phyloP scores from a whole-genome alignment of 345 rosid species.

The Populus euphratica region DNA sequence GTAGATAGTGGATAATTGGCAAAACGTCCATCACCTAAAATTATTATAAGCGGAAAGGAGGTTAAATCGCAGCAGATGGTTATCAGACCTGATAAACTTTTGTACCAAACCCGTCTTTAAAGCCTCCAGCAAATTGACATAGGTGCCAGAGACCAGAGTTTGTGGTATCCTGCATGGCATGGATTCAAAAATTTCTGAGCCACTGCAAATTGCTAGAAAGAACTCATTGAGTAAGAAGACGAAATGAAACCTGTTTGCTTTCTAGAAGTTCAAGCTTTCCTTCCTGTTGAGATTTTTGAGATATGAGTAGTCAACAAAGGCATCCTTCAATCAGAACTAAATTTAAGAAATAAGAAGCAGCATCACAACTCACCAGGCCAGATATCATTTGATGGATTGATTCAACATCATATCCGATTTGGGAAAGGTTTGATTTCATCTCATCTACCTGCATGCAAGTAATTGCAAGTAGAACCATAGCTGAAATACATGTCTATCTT shows the following conservation, averaged over 20 bases:
- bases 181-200: neutral
- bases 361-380: slow-evolving; percentile 61
- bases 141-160: slow-evolving; percentile 74
- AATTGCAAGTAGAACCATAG: slow-evolving; percentile 17
- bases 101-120: slow-evolving; percentile 43
- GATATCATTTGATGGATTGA: slow-evolving; percentile 63
- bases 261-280: slow-evolving; percentile 73
- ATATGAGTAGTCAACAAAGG: slow-evolving; percentile 18
- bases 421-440: slow-evolving; percentile 67
- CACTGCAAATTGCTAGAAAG: neutral
- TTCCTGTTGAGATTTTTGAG: slow-evolving; percentile 51
- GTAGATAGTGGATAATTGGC: neutral
- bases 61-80: neutral
- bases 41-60: neutral
- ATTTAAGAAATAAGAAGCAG: slow-evolving; percentile 3
- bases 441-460: slow-evolving; percentile 55
- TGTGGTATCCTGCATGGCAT: slow-evolving; percentile 52
- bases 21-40: neutral
- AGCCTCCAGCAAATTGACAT: slow-evolving; percentile 60
- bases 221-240: neutral
- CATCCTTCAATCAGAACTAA: neutral
- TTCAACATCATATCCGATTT: slow-evolving; percentile 71
- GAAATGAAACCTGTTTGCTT: slow-evolving; percentile 61
- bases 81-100: slow-evolving; percentile 49
- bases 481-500: neutral